Percentiles rank a stretch among this genome's conserved stretches.
Evolutionary conservation across 129 eudicot species (phyloP).

Genomic region (Ambrosia artemisiifolia): DNA sequence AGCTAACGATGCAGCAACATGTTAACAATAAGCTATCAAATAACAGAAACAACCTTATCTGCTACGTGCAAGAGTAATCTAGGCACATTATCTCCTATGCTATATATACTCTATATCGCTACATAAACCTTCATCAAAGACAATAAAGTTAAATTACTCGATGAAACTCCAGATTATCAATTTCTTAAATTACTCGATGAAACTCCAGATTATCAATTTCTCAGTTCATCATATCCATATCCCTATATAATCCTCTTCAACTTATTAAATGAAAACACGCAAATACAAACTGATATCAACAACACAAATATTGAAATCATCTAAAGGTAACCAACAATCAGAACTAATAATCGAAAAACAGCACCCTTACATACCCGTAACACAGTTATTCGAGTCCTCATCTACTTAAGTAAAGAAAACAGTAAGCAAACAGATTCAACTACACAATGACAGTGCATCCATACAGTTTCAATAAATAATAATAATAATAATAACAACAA

Average conservation of each 20-base stretch:
- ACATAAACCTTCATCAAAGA: too few relatives aligned
- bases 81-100: not conserved
- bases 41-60: not conserved
- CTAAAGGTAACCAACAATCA: not conserved
- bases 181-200: not conserved
- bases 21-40: not conserved
- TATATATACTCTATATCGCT: not conserved
- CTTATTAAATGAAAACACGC: not conserved
- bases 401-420: conserved; percentile 53
- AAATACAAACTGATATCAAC: not conserved
- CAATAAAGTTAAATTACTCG: too few relatives aligned
- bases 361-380: conserved; percentile 72
- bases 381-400: conserved; percentile 67
- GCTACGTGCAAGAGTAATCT: not conserved
- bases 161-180: not conserved
- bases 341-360: not conserved
- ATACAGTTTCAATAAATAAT: not conserved
- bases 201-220: not conserved
- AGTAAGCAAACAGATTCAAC: not conserved
- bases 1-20: not conserved
- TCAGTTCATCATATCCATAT: not conserved
- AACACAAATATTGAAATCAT: not conserved
- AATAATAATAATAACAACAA: too few relatives aligned
- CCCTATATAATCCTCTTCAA: conserved; percentile 6
- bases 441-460: too few relatives aligned